Base-by-base conservation (phyloP, 1,284 basidiomycete species). In the Schizopora paradoxa region DNA sequence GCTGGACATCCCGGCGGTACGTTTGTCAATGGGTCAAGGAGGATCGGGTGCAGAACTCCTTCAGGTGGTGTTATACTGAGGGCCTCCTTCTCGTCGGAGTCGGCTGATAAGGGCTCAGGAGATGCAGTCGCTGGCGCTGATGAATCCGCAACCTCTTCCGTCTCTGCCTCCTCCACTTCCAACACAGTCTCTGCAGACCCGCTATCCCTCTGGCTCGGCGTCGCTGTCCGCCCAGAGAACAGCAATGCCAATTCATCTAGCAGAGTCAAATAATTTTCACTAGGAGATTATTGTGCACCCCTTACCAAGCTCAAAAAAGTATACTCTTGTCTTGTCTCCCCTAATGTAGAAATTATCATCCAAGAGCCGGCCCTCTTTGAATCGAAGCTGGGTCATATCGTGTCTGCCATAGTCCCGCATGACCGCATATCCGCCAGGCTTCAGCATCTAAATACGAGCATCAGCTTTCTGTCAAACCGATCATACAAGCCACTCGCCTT, bases 341-440 rank as follows among this genome's bases (percentile, higher is more conserved):
- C 95, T 78, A 41, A 94, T 85, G 58, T 97, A 97, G 53, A 95
- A 89, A 61, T 95, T 94, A 41, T 95, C 91, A 31, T 91, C 86
- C 11, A 99, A 74, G 52, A 99, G 73, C 23, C 96, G 74, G 2
- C 86, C 82, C 14, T 79, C 76, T 64, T 91, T 95, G 73, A 99
- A 97, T 4, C 96, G 75, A 19, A 99, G 70, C 65, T 99, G 95
- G 1, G 93, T 88, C 41, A 92, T 77, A 62, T 99, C 96, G 61
- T 98, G 79, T 21, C 96, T 77, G 0, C 93, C 96, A 59, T 99
- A 99, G 63, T 99, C 96, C 5, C 96, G 81, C 51, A 99, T 74
- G 1, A 97, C 71, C 6, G 96, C 73, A 2, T 82, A 65, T 1
- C 96, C 95, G 10, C 82, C 85, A 0, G 92, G 93, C 68, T 92